These are phyloP conservation scores for Blastobotrys aristatus DNA, from an alignment of 1,139 yeast species.

Conservation along the genomic window DNA sequence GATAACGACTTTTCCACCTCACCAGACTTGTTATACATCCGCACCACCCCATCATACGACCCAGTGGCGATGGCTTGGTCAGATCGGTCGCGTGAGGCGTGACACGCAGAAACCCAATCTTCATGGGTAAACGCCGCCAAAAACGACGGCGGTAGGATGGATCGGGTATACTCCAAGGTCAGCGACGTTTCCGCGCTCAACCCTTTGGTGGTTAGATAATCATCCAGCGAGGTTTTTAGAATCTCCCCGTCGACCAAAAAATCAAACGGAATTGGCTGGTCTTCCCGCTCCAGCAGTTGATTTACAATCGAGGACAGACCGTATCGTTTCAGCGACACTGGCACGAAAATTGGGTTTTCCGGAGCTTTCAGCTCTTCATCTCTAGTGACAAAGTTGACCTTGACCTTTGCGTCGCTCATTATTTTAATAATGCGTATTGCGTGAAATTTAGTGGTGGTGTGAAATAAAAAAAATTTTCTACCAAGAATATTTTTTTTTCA, in stretches of 20 bases:
- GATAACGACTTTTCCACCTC: constrained; percentile 71
- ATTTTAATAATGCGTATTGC: too few species aligned
- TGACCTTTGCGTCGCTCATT: constrained; percentile 43
- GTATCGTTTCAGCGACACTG: constrained; percentile 76
- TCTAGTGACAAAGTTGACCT: constrained; percentile 78
- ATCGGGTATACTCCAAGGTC: constrained; percentile 82
- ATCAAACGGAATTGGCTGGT: constrained; percentile 71
- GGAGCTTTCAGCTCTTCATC: constrained; percentile 74
- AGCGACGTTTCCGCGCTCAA: constrained; percentile 77
- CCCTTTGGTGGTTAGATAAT: constrained; percentile 69
- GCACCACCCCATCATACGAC: constrained; percentile 88
- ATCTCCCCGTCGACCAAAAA: constrained; percentile 77
- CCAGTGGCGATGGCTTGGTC: constrained; percentile 65
- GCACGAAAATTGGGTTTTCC: constrained; percentile 79
- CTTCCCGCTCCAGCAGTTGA: constrained; percentile 54
- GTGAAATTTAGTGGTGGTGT: neutral
- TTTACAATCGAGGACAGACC: constrained; percentile 95
- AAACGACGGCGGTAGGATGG: constrained; percentile 89
- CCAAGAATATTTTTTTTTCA: neutral
- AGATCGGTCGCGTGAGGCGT: constrained; percentile 33
- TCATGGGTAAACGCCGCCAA: constrained; percentile 85
- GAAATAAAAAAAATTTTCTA: constrained; percentile 4
- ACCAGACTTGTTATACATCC: constrained; percentile 86
- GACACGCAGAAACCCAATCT: constrained; percentile 90
- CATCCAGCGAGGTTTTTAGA: constrained; percentile 57